phyloP scores from a whole-genome alignment of 495 filamentous ascomycete genomes.

The Entonaema liquescens region DNA sequence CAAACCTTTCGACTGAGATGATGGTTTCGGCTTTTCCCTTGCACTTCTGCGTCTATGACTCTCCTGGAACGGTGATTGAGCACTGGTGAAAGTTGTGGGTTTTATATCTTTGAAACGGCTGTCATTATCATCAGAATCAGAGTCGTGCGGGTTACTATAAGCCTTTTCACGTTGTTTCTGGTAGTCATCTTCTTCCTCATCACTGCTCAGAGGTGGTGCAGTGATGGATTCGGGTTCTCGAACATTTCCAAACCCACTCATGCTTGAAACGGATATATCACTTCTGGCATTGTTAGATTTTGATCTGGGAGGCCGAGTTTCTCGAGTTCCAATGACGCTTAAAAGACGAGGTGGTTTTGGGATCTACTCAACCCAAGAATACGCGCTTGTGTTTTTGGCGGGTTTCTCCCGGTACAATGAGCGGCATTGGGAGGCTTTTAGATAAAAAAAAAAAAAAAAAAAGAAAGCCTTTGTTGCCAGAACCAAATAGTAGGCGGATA shows the following conservation, averaged over 20 bases:
- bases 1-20: neutral
- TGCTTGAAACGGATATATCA: neutral
- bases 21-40: neutral
- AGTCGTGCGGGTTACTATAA: constrained; percentile 14
- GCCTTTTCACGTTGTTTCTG: too few relatives aligned
- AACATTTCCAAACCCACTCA: neutral
- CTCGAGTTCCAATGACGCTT: constrained; percentile 3
- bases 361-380: constrained; percentile 19
- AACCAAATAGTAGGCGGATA: neutral
- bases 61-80: neutral
- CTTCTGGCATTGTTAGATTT: constrained; percentile 7
- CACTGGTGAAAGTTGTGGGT: constrained; percentile 27
- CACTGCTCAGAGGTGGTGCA: constrained; percentile 40
- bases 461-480: neutral
- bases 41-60: constrained; percentile 13
- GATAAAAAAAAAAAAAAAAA: too few relatives aligned
- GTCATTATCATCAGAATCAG: constrained; percentile 29
- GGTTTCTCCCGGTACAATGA: neutral
- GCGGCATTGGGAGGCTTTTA: neutral
- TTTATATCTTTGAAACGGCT: constrained; percentile 32
- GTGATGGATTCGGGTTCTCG: constrained; percentile 33
- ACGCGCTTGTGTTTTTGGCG: too few relatives aligned
- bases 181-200: constrained; percentile 41
- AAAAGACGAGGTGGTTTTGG: constrained; percentile 26
- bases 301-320: constrained; percentile 1